Evolutionary conservation across 73 alveolate species (phyloP), one percentile per base, ranked within the genome.

Genomic region (Durusdinium trenchii): DNA sequence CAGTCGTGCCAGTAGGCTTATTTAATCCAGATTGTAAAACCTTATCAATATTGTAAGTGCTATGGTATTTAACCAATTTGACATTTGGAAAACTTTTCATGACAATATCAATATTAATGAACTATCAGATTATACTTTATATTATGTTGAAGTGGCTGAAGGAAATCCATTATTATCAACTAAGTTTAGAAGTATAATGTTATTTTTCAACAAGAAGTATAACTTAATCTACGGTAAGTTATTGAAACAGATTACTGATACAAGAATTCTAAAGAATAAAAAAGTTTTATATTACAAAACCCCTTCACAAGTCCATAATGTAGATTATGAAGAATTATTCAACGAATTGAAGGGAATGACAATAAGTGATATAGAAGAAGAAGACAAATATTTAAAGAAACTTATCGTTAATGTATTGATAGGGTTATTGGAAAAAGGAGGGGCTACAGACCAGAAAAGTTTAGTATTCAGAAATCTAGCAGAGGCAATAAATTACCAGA

Each of bases 331-430:
- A 50, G 61, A 82, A 40, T 6, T 82, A 46, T 52, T 47, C 61
- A 82, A 82, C 35, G 92, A 82, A 48, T 48, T 82, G 61, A 36
- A 46, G 61, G 92, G 61, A 82, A 48, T 57, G 38, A 18, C 36
- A 30, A 82, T 82, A 1, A 46, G 71, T 28, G 75, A 82, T 75
- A 38, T 6, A 38, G 54, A 42, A 6, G 86, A 82, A 48, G 73
- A 82, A 82, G 92, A 82, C 92, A 82, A 40, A 32, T 46, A 82
- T 30, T 36, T 82, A 47, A 82, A 82, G 47, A 82, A 82, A 50
- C 71, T 46, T 20, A 82, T 47, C 7, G 75, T 57, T 28, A 82
- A 82, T 48, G 92, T 20, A 16, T 46, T 46, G 57, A 82, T 82
- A 52, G 92, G 92, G 42, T 82, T 26, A 73, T 71, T 71, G 6